phyloP scores from a whole-genome alignment of 208 protist species.

The Giardia muris region DNA sequence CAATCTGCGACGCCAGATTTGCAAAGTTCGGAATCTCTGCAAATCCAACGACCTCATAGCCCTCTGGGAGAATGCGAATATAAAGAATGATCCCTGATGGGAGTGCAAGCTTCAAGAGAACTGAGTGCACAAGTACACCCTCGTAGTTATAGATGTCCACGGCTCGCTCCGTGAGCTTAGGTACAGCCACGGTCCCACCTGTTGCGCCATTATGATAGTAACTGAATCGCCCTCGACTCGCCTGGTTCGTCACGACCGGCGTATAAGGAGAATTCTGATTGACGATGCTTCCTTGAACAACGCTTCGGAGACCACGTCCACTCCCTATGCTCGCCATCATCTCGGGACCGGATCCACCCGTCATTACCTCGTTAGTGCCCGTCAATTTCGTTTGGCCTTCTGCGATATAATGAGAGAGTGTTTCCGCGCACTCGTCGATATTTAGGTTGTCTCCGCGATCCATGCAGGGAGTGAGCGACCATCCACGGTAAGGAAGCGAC shows the following conservation, averaged over 20 bases:
- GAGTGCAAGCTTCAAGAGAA: not conserved
- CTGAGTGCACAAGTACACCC: not conserved
- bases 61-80: constrained; percentile 18
- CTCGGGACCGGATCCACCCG: too few relatives aligned
- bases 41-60: constrained; percentile 11
- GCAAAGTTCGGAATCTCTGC: not conserved
- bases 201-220: not conserved
- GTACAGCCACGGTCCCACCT: not conserved
- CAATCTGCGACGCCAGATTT: not conserved
- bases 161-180: not conserved
- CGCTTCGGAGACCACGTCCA: too few relatives aligned
- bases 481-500: not conserved
- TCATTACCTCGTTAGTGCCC: too few relatives aligned
- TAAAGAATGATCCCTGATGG: not conserved
- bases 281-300: too few relatives aligned
- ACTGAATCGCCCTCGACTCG: not conserved
- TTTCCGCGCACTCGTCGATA: not conserved
- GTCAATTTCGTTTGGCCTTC: too few relatives aligned
- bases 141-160: not conserved
- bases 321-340: too few relatives aligned
- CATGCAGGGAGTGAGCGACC: not conserved
- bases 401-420: not conserved
- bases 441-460: not conserved
- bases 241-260: not conserved
- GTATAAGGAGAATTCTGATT: too few relatives aligned